Evolutionary conservation across 345 rosid genomes (phyloP).

Genomic region (Rhodomyrtus tomentosa): DNA sequence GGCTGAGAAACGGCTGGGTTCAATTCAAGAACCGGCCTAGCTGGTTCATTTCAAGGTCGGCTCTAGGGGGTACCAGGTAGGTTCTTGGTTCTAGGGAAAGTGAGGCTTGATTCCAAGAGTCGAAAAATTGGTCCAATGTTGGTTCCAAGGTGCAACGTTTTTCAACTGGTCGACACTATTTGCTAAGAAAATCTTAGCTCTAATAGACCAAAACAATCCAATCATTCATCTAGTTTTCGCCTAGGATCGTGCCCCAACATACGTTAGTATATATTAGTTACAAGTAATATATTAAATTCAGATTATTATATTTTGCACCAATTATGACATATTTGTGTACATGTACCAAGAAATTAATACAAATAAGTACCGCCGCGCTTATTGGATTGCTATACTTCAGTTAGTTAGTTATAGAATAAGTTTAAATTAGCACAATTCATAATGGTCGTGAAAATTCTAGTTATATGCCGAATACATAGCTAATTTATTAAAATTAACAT

Average conservation of each 20-base stretch:
- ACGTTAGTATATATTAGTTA: background rate
- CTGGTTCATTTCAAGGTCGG: background rate
- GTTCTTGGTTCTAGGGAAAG: background rate
- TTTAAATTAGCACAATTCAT: background rate
- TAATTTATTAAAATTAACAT: background rate
- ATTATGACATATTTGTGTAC: background rate
- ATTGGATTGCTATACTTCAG: background rate
- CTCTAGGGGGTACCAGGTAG: background rate
- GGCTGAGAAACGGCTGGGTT: background rate
- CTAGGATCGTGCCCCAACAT: background rate
- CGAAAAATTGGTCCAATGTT: background rate
- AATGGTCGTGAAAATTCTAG: background rate
- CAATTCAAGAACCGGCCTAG: background rate
- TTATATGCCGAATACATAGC: background rate
- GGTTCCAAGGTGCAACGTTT: background rate
- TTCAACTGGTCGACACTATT: background rate
- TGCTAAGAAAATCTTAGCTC: background rate
- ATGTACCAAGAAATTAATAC: background rate
- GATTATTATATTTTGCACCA: background rate
- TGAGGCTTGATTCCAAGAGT: background rate
- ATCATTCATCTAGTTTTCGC: background rate
- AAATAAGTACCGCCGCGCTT: background rate
- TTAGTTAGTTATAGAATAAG: background rate
- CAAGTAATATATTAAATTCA: background rate
- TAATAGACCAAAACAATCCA: background rate